These are phyloP conservation scores for Flueggea neowawraea DNA, from an alignment of 441 rosid species.

Conservation along the genomic window DNA sequence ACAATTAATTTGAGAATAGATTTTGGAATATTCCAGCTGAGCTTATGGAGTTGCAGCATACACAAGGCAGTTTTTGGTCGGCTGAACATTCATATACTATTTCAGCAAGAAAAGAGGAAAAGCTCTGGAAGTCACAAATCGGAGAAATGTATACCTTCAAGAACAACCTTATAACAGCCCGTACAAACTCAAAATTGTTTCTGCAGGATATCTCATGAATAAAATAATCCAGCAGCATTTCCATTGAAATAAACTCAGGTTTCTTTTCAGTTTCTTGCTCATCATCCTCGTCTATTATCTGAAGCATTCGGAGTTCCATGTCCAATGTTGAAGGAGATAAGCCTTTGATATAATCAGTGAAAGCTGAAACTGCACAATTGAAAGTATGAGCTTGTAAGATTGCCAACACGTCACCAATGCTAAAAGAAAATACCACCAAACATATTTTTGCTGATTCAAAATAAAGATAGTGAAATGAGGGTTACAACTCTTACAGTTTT, in stretches of 20 bases:
- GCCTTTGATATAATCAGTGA: constrained; percentile 76
- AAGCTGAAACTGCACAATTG: constrained; percentile 54
- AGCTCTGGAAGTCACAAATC: neutral
- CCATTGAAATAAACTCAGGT: constrained; percentile 64
- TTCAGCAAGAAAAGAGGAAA: too few relatives aligned
- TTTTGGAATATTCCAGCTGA: neutral
- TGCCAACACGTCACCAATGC: neutral
- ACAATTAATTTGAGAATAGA: too few relatives aligned
- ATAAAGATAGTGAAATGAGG: too few relatives aligned
- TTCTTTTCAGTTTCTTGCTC: constrained; percentile 58
- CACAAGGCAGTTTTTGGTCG: too few relatives aligned
- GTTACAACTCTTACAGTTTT: constrained; percentile 53
- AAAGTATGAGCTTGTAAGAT: constrained; percentile 22
- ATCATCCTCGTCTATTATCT: constrained; percentile 73
- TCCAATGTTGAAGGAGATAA: constrained; percentile 93
- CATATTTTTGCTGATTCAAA: neutral
- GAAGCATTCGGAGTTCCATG: constrained; percentile 89
- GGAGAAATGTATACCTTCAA: constrained; percentile 64
- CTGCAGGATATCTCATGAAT: too few relatives aligned
- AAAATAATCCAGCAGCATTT: too few relatives aligned
- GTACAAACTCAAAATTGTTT: too few relatives aligned
- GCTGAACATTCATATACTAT: too few relatives aligned
- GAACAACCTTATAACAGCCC: constrained; percentile 63
- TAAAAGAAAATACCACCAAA: too few relatives aligned
- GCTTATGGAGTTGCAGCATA: too few relatives aligned